Conservation (phyloP, 768 basidiomycete species). For the Termitomyces sp. region DNA sequence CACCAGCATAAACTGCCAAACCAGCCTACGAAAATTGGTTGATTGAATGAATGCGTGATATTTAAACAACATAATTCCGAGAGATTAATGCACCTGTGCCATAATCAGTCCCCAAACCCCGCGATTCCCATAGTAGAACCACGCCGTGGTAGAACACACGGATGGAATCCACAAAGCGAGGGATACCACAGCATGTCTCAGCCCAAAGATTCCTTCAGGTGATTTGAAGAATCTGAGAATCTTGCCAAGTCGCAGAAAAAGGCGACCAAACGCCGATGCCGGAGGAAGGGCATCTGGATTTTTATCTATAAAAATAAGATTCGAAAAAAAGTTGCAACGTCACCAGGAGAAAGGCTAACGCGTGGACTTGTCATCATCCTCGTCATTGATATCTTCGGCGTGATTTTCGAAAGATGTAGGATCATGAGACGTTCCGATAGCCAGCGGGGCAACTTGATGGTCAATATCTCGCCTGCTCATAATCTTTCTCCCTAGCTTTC, state of each 20-base stretch:
- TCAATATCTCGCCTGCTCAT: slow-evolving; percentile 22
- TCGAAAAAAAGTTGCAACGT: neutral
- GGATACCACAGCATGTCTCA: slow-evolving; percentile 34
- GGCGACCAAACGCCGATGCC: slow-evolving; percentile 27
- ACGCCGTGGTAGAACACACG: slow-evolving; percentile 30
- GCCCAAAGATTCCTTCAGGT: slow-evolving; percentile 35
- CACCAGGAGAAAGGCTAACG: slow-evolving; percentile 4
- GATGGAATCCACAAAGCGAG: slow-evolving; percentile 38
- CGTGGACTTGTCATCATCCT: slow-evolving; percentile 9
- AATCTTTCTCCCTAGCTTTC: slow-evolving; percentile 31
- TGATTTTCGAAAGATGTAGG: slow-evolving; percentile 24
- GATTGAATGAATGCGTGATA: neutral
- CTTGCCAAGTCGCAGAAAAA: slow-evolving; percentile 25
- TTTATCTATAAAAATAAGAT: slow-evolving; percentile 14
- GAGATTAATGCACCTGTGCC: slow-evolving; percentile 27
- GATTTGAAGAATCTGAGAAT: slow-evolving; percentile 35
- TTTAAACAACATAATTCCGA: neutral
- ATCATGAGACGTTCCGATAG: slow-evolving; percentile 32
- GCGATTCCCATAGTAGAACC: slow-evolving; percentile 38
- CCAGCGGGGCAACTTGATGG: slow-evolving; percentile 21
- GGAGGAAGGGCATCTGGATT: slow-evolving; percentile 43
- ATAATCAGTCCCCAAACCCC: slow-evolving; percentile 43
- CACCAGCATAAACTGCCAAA: slow-evolving; percentile 38
- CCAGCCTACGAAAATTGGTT: slow-evolving; percentile 19
- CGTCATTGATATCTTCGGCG: slow-evolving; percentile 17